These are phyloP conservation scores for Xylariaceae sp. DNA, from an alignment of 2,329 filamentous ascomycete genomes.

Conservation along the genomic window DNA sequence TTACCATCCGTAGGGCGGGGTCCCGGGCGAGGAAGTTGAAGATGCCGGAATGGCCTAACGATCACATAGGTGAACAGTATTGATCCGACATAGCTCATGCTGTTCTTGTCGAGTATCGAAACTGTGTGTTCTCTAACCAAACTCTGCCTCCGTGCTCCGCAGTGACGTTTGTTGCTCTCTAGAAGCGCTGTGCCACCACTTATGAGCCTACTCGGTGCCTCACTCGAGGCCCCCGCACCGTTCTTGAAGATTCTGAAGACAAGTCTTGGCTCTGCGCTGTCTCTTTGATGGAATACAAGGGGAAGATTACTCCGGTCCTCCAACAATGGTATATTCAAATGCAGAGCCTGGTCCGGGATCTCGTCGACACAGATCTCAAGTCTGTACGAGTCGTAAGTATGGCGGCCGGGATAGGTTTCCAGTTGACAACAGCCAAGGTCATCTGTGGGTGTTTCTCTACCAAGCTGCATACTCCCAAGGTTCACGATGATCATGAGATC, in stretches of 20 bases:
- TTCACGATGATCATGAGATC: constrained; percentile 2
- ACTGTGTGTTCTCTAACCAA: constrained; percentile 29
- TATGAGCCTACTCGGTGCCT: constrained; percentile 12
- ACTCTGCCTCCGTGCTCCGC: constrained; percentile 26
- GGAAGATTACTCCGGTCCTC: constrained; percentile 18
- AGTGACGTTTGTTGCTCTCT: constrained; percentile 15
- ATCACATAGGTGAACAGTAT: constrained; percentile 32
- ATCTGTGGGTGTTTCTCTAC: constrained; percentile 1
- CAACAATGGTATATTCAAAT: constrained; percentile 17
- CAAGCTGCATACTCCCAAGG: constrained; percentile 5
- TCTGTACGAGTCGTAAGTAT: constrained; percentile 9
- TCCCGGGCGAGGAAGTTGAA: constrained; percentile 1
- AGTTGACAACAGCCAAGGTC: neutral
- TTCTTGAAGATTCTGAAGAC: constrained; percentile 17
- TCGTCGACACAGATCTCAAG: constrained; percentile 6
- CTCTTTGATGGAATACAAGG: constrained; percentile 16
- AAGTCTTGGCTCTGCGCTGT: constrained; percentile 9
- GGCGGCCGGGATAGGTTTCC: neutral
- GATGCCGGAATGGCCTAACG: constrained; percentile 17
- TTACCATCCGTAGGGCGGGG: neutral
- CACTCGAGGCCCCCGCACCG: neutral
- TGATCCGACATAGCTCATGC: constrained; percentile 25
- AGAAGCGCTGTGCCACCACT: constrained; percentile 26
- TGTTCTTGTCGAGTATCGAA: constrained; percentile 27
- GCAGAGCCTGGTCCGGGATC: no score